Evolutionary conservation across 225 moss, liverwort and hornwort genomes (phyloP).

Genomic region (Marchantia polymorpha): DNA sequence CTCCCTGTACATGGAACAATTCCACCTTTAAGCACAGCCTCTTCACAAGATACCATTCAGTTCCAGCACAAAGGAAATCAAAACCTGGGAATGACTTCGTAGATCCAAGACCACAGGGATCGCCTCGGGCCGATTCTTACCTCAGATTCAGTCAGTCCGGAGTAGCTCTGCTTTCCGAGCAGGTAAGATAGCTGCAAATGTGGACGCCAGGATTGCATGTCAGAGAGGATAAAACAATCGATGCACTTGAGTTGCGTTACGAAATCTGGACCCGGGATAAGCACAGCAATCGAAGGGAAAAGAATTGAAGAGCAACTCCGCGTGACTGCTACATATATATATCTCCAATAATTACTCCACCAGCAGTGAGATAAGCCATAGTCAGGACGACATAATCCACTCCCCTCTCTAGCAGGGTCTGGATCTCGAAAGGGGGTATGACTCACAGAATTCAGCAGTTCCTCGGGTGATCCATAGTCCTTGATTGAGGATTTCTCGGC

Average conservation of each 20-base stretch:
- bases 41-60: neutral
- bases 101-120: too few relatives aligned
- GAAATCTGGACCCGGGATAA: too few relatives aligned
- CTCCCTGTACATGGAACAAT: slow-evolving; percentile 44
- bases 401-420: too few relatives aligned
- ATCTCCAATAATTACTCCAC: too few relatives aligned
- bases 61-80: neutral
- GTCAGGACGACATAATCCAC: too few relatives aligned
- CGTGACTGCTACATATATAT: too few relatives aligned
- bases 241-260: too few relatives aligned
- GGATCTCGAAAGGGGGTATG: neutral
- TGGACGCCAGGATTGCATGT: neutral
- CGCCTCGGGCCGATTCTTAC: slow-evolving; percentile 19
- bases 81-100: neutral
- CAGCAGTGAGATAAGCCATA: too few relatives aligned
- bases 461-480: slow-evolving; percentile 81
- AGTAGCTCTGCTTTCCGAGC: slow-evolving; percentile 76
- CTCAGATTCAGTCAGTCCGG: slow-evolving; percentile 72
- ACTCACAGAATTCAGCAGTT: slow-evolving; percentile 70
- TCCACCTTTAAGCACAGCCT: neutral
- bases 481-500: slow-evolving; percentile 61
- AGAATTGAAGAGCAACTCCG: too few relatives aligned
- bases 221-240: neutral
- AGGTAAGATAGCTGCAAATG: slow-evolving; percentile 63
- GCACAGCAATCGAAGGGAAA: too few relatives aligned